phyloP scores from a whole-genome alignment of 352 stramenopile species.

The Phytophthora hibernalis region DNA sequence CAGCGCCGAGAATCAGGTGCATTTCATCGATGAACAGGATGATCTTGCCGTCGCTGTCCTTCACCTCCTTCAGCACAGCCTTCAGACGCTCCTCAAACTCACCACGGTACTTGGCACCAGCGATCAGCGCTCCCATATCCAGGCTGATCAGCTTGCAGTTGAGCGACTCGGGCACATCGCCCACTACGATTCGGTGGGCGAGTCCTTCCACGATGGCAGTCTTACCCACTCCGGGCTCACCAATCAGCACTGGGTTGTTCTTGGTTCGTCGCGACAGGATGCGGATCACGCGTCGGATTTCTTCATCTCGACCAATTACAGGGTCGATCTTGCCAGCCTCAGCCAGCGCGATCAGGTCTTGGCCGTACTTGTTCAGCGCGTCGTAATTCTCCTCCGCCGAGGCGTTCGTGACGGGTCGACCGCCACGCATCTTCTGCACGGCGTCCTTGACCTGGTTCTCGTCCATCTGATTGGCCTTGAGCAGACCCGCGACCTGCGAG shows the following conservation, averaged over 20 bases:
- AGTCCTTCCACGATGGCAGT: conserved; percentile 96
- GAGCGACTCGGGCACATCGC: conserved; percentile 95
- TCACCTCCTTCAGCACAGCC: conserved; percentile 94
- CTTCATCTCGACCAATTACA: conserved; percentile 97
- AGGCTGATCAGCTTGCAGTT: conserved; percentile 93
- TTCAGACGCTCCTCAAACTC: conserved; percentile 99
- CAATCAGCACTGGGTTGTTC: conserved; percentile 98
- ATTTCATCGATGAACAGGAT: conserved; percentile 99
- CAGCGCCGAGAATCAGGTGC: conserved; percentile 96
- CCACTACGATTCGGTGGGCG: conserved; percentile 96
- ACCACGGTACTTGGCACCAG: conserved; percentile 97
- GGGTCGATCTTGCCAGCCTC: conserved; percentile 97
- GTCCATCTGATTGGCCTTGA: conserved; percentile 76
- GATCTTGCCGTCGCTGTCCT: conserved; percentile 95
- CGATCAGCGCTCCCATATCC: conserved; percentile 97
- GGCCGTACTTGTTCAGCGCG: conserved; percentile 95
- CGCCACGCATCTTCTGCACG: conserved; percentile 65
- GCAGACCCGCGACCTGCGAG: conserved; percentile 52
- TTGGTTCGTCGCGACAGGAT: conserved; percentile 97
- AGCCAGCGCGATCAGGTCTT: conserved; percentile 94
- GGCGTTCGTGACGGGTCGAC: conserved; percentile 73
- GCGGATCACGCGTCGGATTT: conserved; percentile 96
- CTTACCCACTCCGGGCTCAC: conserved; percentile 97
- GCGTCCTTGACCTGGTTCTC: conserved; percentile 72
- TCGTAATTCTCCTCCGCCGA: conserved; percentile 93